Base-by-base conservation (phyloP, 1,284 basidiomycete species). In the Rhodofomes roseus region DNA sequence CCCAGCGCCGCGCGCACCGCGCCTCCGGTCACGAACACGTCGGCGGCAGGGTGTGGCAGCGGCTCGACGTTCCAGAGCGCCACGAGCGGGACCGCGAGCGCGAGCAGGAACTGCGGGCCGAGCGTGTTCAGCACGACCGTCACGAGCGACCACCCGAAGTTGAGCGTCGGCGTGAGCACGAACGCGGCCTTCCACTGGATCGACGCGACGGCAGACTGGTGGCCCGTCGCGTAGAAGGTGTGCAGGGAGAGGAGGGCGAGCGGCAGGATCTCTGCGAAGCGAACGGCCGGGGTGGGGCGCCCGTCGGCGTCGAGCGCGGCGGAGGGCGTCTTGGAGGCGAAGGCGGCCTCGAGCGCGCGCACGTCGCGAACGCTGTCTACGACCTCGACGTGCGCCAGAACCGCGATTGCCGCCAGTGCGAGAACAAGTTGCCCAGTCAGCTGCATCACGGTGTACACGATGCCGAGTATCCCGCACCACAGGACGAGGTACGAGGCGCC, bases 171-270 rank as follows among this genome's bases (percentile, higher is more conserved):
- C 11, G 84, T 82, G 73, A 95, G 68, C 68, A 95, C 65, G 74
- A 98, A 99, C 0, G 93, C 96, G 0, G 89, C 76, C 71, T 98
- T 96, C 97, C 97, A 99, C 69, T 99, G 96, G 58, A 99, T 88
- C 8, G 92, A 89, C 0, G 93, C 83, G 44, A 99, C 81, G 0
- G 90, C 90, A 0, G 95, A 83, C 74, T 98, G 95, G 70, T 99
- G 96, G 1, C 96, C 96, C 0, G 96, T 97, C 0, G 84, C 78
- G 72, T 92, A 94, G 81, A 96, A 98, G 8, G 83, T 74, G 57
- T 92, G 80, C 51, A 90, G 71, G 0, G 85, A 88, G n/a, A 95
- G 79, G 6, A 96, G 80, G 1, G 89, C 87, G 20, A 96, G 71
- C 0, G 89, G 87, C 1, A 86, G 78, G 31, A 90, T 74, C 62